A percentile compares a stretch with the other conserved stretches of the same genome.
Conservation (phyloP, 1,284 basidiomycete genomes). For the Inonotus obliquus region DNA sequence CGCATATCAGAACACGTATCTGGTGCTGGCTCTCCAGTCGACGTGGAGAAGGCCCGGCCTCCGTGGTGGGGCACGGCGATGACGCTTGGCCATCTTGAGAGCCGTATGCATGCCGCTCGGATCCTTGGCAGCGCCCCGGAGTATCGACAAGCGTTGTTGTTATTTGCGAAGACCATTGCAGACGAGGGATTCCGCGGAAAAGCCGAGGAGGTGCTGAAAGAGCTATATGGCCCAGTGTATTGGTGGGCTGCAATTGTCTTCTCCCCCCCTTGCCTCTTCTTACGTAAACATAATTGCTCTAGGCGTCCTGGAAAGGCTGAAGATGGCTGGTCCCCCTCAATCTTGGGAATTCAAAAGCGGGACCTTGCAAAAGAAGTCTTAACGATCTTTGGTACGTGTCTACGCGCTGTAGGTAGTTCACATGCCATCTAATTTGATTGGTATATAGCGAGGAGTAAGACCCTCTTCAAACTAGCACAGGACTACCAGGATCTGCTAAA, state of each 20-base stretch:
- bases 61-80: constrained; percentile 77
- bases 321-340: constrained; percentile 59
- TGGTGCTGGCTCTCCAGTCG: constrained; percentile 26
- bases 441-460: constrained; percentile 25
- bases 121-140: constrained; percentile 77
- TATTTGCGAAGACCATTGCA: constrained; percentile 79
- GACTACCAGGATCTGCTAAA: constrained; percentile 32
- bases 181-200: constrained; percentile 83
- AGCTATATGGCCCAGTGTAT: constrained; percentile 84
- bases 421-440: not conserved
- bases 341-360: constrained; percentile 69
- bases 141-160: constrained; percentile 68
- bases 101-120: constrained; percentile 65
- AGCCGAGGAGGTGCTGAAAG: constrained; percentile 83
- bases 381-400: constrained; percentile 58
- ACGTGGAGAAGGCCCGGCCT: constrained; percentile 40
- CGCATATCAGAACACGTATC: constrained; percentile 43
- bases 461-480: constrained; percentile 28
- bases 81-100: constrained; percentile 82
- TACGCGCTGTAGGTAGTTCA: not conserved
- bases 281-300: constrained; percentile 1
- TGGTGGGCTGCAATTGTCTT: constrained; percentile 45
- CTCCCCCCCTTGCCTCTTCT: not conserved
- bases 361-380: constrained; percentile 78
- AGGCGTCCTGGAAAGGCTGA: constrained; percentile 64